These are phyloP conservation scores for Sporisorium sorghi DNA, from an alignment of 1,284 basidiomycete species.

Conservation along the genomic window DNA sequence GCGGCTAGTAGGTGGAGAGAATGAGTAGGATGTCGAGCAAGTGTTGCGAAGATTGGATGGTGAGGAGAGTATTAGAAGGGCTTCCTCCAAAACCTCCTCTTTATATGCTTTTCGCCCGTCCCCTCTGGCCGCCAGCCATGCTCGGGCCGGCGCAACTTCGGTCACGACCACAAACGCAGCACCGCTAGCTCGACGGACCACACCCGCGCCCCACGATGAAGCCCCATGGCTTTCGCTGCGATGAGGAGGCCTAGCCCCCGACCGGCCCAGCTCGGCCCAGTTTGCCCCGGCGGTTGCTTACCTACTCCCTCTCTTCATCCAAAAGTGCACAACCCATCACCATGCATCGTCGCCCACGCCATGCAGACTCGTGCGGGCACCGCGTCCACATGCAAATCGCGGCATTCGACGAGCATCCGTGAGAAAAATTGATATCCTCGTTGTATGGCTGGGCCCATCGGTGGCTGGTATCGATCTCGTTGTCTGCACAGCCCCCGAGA, in stretches of 20 bases:
- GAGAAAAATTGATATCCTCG: background rate
- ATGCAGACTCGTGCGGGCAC: no score
- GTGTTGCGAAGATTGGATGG: background rate
- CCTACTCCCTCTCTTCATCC: background rate
- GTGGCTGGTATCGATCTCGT: background rate
- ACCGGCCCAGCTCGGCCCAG: background rate
- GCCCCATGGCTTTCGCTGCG: background rate
- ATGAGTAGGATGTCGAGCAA: no score
- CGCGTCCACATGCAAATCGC: no score
- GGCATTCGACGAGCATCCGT: background rate
- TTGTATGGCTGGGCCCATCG: background rate
- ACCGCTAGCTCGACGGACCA: background rate
- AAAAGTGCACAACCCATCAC: background rate
- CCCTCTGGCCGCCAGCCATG: background rate
- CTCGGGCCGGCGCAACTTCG: no score
- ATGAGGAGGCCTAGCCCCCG: background rate
- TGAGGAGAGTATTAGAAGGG: no score
- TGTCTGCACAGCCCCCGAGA: background rate
- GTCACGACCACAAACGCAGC: background rate
- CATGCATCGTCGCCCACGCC: background rate
- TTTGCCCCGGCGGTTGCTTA: background rate
- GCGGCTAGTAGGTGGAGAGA: background rate
- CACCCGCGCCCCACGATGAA: background rate
- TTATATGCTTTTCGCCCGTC: conserved; percentile 1
- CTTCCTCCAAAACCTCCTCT: background rate